Evolutionary conservation across 179 eudicot species (phyloP).

Genomic region (Sideroxylon spinosum): DNA sequence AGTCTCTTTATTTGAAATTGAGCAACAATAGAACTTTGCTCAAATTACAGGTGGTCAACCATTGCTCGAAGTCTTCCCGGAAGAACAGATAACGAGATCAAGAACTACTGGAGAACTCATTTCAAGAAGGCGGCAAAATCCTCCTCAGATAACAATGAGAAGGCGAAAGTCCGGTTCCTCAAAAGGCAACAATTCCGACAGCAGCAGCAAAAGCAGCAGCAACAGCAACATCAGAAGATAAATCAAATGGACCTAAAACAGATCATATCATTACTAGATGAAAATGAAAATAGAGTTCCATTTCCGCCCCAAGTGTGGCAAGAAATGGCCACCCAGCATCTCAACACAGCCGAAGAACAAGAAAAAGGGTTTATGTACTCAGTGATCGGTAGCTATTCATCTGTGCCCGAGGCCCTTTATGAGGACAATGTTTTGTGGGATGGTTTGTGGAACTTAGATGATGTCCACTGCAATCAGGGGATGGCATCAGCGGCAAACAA

Average conservation of each 20-base stretch:
- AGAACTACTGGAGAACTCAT: conserved; percentile 79
- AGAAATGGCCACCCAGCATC: conserved; percentile 14
- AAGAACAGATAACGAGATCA: conserved; percentile 74
- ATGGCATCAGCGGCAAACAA: conserved; percentile 16
- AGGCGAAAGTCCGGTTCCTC: conserved; percentile 32
- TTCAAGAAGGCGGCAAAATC: conserved; percentile 52
- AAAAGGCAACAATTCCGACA: conserved; percentile 51
- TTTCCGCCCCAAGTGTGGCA: conserved; percentile 21
- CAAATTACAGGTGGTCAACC: conserved; percentile 59
- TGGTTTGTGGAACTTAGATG: conserved; percentile 39
- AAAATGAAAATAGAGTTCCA: conserved; percentile 15
- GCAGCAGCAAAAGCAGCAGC: conserved; percentile 28
- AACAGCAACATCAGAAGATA: conserved; percentile 9
- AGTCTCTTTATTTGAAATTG: background rate
- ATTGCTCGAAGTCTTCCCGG: conserved; percentile 78
- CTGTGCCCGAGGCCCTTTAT: conserved; percentile 20
- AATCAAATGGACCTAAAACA: conserved; percentile 27
- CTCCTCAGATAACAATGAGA: conserved; percentile 22
- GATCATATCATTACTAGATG: conserved; percentile 31
- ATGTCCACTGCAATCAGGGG: conserved; percentile 24
- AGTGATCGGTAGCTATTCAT: conserved; percentile 13
- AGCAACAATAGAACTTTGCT: background rate
- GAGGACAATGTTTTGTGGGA: conserved; percentile 39
- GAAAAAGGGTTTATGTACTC: conserved; percentile 15
- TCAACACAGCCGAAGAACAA: conserved; percentile 32